phyloP scores from a whole-genome alignment of 2,329 filamentous ascomycete genomes.

The Penicillium italicum region DNA sequence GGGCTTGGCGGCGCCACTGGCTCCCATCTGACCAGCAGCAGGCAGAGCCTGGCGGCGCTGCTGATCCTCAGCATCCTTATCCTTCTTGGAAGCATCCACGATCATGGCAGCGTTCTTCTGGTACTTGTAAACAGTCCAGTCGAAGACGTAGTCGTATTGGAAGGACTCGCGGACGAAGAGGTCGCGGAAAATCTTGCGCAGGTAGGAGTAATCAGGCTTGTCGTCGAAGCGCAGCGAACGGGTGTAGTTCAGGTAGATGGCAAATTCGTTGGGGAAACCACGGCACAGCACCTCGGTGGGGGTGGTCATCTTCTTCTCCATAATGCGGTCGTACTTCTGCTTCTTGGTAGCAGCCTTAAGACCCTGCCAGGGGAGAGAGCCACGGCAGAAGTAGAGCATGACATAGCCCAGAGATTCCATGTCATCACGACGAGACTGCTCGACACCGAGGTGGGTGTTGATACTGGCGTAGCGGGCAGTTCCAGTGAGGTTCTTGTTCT shows the following conservation, averaged over 20 bases:
- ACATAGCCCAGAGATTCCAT: slow-evolving; percentile 99
- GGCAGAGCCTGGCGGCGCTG: slow-evolving; percentile 65
- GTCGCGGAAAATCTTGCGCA: slow-evolving; percentile 99
- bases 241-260: slow-evolving; percentile 99
- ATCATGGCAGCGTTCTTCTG: slow-evolving; percentile 98
- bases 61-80: slow-evolving; percentile 73
- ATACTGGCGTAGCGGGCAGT: slow-evolving; percentile 98
- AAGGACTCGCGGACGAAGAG: slow-evolving; percentile 98
- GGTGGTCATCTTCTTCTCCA: slow-evolving; percentile 99
- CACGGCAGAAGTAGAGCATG: slow-evolving; percentile 99
- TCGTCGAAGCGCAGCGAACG: slow-evolving; percentile 98
- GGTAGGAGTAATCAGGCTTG: slow-evolving; percentile 99
- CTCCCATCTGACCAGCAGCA: slow-evolving; percentile 53
- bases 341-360: slow-evolving; percentile 98
- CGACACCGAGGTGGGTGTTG: slow-evolving; percentile 97
- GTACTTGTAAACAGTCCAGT: slow-evolving; percentile 99
- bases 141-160: slow-evolving; percentile 99
- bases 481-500: slow-evolving; percentile 99
- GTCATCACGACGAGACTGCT: slow-evolving; percentile 98
- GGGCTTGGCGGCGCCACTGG: slow-evolving; percentile 62
- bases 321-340: slow-evolving; percentile 99
- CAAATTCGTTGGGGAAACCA: slow-evolving; percentile 98
- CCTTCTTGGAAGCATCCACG: slow-evolving; percentile 71
- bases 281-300: slow-evolving; percentile 97
- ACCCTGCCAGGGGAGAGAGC: slow-evolving; percentile 97